Conservation (phyloP, 805 yeast genomes). For the Lachancea waltii region DNA sequence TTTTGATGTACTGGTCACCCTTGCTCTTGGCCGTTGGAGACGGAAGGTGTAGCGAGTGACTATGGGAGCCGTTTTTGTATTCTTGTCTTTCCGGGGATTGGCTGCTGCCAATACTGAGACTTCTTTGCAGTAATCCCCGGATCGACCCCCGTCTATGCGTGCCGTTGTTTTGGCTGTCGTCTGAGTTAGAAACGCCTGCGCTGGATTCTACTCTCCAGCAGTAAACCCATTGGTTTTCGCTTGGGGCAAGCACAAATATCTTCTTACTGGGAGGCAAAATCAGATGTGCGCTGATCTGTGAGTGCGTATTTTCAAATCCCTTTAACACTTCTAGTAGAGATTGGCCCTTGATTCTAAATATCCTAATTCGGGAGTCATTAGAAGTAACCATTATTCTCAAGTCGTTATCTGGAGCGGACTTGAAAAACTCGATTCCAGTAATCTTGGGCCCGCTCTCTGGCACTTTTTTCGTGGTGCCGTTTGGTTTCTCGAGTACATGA, state of each 20-base stretch:
- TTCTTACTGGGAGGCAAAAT: constrained; percentile 10
- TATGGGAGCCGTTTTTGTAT: background rate
- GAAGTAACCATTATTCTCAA: constrained; percentile 56
- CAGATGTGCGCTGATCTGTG: constrained; percentile 58
- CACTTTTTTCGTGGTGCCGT: constrained; percentile 14
- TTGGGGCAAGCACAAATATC: constrained; percentile 61
- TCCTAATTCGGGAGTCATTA: constrained; percentile 72
- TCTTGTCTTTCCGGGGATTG: constrained; percentile 5
- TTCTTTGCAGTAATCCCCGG: constrained; percentile 9
- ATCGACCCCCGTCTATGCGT: constrained; percentile 9
- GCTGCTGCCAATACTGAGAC: constrained; percentile 7
- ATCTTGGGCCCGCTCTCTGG: constrained; percentile 47
- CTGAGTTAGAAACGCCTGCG: background rate
- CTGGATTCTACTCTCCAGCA: constrained; percentile 55
- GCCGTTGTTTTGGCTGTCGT: constrained; percentile 14
- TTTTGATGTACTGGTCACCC: constrained; percentile 32
- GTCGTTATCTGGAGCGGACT: constrained; percentile 25
- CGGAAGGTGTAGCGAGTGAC: background rate
- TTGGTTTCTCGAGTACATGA: constrained; percentile 39
- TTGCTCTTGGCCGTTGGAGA: constrained; percentile 1
- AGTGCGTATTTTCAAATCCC: constrained; percentile 64
- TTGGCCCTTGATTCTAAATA: constrained; percentile 50
- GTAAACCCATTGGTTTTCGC: constrained; percentile 84
- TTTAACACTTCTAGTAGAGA: constrained; percentile 60
- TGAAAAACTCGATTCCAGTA: constrained; percentile 63